Evolutionary conservation across 768 basidiomycete species (phyloP).

Genomic region (Mycena amicta): DNA sequence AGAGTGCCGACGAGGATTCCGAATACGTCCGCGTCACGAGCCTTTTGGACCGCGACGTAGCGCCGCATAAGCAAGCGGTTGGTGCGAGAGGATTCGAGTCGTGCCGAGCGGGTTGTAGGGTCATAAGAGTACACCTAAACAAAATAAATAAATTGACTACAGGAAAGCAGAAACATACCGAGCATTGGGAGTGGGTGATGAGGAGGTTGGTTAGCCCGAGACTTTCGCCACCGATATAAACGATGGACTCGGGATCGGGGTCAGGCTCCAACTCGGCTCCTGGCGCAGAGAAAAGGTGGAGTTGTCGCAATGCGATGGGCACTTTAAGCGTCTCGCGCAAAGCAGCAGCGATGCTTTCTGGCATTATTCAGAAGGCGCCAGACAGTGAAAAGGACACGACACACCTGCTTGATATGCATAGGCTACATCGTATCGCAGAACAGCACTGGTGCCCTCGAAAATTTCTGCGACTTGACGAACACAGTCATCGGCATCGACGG

Average conservation of each 20-base stretch:
- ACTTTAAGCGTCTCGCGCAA: constrained; percentile 31
- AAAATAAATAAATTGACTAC: constrained; percentile 49
- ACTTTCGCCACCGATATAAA: constrained; percentile 78
- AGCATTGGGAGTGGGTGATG: constrained; percentile 33
- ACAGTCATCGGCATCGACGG: constrained; percentile 59
- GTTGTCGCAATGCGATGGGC: constrained; percentile 8
- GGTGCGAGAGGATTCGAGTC: constrained; percentile 9
- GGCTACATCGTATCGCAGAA: constrained; percentile 77
- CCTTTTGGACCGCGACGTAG: constrained; percentile 84
- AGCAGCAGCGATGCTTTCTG: constrained; percentile 13
- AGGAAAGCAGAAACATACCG: constrained; percentile 75
- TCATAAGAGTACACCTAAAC: background rate
- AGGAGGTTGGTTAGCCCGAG: constrained; percentile 48
- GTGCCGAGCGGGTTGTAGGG: background rate
- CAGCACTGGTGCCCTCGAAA: constrained; percentile 40
- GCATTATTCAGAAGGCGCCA: background rate
- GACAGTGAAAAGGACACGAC: constrained; percentile 5
- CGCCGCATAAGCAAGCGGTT: constrained; percentile 77
- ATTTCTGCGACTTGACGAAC: constrained; percentile 41
- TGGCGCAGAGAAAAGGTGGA: constrained; percentile 3
- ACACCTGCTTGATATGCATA: constrained; percentile 71
- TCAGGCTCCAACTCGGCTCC: constrained; percentile 12
- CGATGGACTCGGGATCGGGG: constrained; percentile 30
- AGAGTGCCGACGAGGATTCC: constrained; percentile 95
- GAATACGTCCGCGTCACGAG: constrained; percentile 90